Percentiles rank a stretch among this genome's conserved stretches.
Evolutionary conservation across 139 green algal genomes (phyloP).

Genomic region (Gonium pectorale): DNA sequence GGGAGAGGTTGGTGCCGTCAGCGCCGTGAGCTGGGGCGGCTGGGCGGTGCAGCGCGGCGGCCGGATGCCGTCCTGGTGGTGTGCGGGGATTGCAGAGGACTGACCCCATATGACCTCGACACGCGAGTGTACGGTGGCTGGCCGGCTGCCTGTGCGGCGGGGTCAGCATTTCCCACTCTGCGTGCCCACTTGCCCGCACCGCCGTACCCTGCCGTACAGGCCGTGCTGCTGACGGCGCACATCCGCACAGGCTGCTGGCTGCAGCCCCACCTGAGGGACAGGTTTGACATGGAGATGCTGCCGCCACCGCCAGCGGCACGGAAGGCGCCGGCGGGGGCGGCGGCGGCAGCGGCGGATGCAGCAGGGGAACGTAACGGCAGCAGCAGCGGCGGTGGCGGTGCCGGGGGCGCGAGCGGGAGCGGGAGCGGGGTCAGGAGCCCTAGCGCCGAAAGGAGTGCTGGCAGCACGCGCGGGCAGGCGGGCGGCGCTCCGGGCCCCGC

Average conservation of each 20-base stretch:
- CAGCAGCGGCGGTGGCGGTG: neutral
- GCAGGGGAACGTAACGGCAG: neutral
- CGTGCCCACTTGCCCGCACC: too few species aligned
- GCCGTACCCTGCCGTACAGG: too few species aligned
- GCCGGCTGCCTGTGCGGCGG: too few species aligned
- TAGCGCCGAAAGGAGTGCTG: neutral
- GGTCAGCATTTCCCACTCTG: too few species aligned
- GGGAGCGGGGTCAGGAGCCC: neutral
- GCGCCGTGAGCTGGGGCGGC: too few species aligned
- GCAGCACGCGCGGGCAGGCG: neutral
- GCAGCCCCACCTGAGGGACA: conserved; percentile 42
- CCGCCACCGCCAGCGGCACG: neutral
- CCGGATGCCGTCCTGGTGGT: too few species aligned
- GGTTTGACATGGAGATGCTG: conserved; percentile 53
- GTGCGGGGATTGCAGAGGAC: too few species aligned
- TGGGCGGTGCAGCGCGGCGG: too few species aligned
- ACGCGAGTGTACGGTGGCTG: too few species aligned
- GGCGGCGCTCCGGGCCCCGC: too few species aligned
- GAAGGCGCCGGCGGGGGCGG: neutral
- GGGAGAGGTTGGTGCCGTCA: too few species aligned
- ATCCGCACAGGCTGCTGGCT: conserved; percentile 61
- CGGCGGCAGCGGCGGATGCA: neutral
- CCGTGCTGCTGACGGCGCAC: conserved; percentile 53
- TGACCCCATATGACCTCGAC: too few species aligned
- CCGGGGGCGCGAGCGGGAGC: neutral